Evolutionary conservation across 768 basidiomycete genomes (phyloP), one percentile per base, ranked within the genome.

Genomic region (Butyriboletus loyo): DNA sequence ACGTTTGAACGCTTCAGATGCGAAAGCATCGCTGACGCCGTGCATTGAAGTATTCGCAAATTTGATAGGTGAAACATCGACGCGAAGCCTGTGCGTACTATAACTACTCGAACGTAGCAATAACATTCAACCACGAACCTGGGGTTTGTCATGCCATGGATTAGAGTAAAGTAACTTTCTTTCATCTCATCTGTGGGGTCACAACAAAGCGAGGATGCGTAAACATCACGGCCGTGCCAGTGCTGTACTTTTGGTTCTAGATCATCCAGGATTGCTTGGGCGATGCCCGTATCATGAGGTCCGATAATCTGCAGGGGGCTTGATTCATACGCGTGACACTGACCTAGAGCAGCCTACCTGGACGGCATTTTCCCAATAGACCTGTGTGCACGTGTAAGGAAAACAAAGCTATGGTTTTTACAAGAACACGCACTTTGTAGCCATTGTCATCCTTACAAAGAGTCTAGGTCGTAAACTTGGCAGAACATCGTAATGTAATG

Each of bases 31-130:
- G 58, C 90, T 84, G 48, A 95, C 92, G 0, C 92, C 92, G 60
- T 95, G 92, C 87, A 95, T 86, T 0, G 92, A 87, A 0, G 93
- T 95, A 63, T 92, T 91, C 19, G 91, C 87, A 58, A 94, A 90
- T 58, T 75, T 80, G 55, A 85, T 52, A 5, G 70, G 27, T 19
- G 52, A 24, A 30, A 13, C 25, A 19, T 28, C 38, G 11, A 44
- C 42, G 17, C n/a, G 36, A 43, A 57, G 43, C 47, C 66, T 67
- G 36, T 19, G 13, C n/a, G 13, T 5, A 14, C n/a, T 39, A n/a
- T 38, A 41, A 49, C 34, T 19, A 55, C 37, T 30, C 17, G 10
- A 54, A 40, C 17, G 13, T 9, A 28, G 9, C 13, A 35, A 22
- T 8, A 28, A 1, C 5, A 22, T 35, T 44, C 27, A 17, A 30